phyloP scores from a whole-genome alignment of 2,329 filamentous ascomycete genomes.

The Zalaria sp. region DNA sequence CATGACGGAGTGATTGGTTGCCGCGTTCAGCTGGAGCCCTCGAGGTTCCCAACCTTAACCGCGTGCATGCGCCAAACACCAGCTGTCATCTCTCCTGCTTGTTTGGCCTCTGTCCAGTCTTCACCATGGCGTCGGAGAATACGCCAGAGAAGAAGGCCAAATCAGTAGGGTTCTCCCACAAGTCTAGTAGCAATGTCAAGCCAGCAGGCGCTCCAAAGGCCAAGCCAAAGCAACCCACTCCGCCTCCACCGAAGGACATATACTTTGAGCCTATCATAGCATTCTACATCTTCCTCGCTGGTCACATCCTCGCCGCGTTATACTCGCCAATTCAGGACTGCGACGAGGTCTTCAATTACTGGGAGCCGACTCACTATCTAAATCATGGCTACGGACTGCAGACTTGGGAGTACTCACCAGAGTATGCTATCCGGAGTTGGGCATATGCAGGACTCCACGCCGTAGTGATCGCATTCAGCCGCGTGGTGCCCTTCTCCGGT shows the following conservation, averaged over 20 bases:
- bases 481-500: slow-evolving; percentile 31
- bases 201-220: no score
- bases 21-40: no score
- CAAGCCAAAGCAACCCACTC: not conserved
- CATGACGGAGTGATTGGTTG: no score
- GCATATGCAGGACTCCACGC: slow-evolving; percentile 75
- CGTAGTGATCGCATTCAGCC: slow-evolving; percentile 50
- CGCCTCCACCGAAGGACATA: not conserved
- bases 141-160: no score
- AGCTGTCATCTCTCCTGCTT: no score
- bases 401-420: slow-evolving; percentile 97
- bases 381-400: slow-evolving; percentile 85
- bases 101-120: no score
- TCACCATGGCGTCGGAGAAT: no score
- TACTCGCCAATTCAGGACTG: slow-evolving; percentile 93
- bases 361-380: slow-evolving; percentile 92
- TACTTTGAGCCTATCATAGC: slow-evolving; percentile 51
- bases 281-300: slow-evolving; percentile 66
- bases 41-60: no score
- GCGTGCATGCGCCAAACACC: no score
- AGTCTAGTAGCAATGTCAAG: no score
- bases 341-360: slow-evolving; percentile 98
- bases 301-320: slow-evolving; percentile 61
- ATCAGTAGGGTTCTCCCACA: no score
- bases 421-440: slow-evolving; percentile 93